These are phyloP conservation scores for Sisymbrium irio DNA, from an alignment of 345 rosid species.

Conservation along the genomic window DNA sequence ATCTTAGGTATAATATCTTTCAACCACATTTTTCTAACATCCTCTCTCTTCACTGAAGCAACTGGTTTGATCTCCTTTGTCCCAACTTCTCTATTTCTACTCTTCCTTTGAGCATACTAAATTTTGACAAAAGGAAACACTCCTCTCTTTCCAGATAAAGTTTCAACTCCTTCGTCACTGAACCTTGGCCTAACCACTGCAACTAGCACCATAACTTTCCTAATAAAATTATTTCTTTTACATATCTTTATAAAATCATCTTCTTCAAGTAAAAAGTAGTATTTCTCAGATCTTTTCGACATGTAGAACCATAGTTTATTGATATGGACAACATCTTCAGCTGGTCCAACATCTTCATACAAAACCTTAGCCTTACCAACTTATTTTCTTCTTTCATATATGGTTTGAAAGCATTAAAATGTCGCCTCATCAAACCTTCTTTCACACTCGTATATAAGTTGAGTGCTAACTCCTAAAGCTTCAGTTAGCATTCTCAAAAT, in stretches of 20 bases:
- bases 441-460: neutral
- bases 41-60: no score
- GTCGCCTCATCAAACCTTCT: neutral
- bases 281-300: neutral
- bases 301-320: neutral
- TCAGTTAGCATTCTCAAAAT: neutral
- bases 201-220: neutral
- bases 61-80: no score
- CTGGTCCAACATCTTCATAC: neutral
- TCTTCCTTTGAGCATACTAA: neutral
- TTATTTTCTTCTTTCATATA: neutral
- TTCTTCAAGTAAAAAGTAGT: neutral
- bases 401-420: neutral
- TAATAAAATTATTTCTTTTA: neutral
- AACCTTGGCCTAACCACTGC: neutral
- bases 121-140: neutral
- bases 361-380: neutral
- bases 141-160: neutral
- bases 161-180: neutral
- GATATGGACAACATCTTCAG: neutral
- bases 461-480: neutral
- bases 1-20: no score
- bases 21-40: no score
- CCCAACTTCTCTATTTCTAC: no score
- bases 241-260: neutral